A percentile compares a stretch with the other conserved stretches of the same genome.
phyloP scores from a whole-genome alignment of 139 green algal species.

The Penium margaritaceum region DNA sequence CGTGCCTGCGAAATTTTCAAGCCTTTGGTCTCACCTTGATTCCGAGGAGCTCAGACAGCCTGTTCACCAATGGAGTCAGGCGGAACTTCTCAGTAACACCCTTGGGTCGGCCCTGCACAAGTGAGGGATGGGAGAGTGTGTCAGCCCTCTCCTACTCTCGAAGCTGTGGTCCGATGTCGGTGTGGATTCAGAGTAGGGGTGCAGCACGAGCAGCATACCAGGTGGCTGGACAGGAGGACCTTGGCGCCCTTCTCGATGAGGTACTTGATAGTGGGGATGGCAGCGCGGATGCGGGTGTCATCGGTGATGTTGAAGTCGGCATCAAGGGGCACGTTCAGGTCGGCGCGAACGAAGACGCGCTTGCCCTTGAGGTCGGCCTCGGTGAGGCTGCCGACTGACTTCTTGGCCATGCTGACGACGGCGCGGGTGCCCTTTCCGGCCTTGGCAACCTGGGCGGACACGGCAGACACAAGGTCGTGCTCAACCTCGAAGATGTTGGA shows the following conservation, averaged over 20 bases:
- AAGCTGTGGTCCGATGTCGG: no score
- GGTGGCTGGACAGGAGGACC: conserved; percentile 89
- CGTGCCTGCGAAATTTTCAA: no score
- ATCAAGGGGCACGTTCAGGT: conserved; percentile 98
- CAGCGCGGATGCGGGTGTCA: conserved; percentile 93
- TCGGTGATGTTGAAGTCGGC: conserved; percentile 84
- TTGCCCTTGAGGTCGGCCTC: conserved; percentile 94
- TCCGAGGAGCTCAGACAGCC: conserved; percentile 79
- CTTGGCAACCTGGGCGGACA: conserved; percentile 17
- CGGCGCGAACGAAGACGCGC: conserved; percentile 71
- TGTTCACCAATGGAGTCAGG: conserved; percentile 66
- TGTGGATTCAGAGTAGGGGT: no score
- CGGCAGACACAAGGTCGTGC: conserved; percentile 31
- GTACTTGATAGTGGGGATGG: conserved; percentile 85
- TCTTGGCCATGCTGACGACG: conserved; percentile 64
- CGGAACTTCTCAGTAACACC: conserved; percentile 88
- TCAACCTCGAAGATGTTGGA: conserved; percentile 40
- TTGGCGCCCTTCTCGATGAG: conserved; percentile 93
- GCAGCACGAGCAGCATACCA: no score
- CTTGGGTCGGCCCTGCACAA: conserved; percentile 83
- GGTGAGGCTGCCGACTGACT: conserved; percentile 78
- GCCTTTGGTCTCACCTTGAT: no score
- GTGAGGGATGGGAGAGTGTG: no score
- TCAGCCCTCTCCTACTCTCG: no score
- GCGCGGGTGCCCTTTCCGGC: conserved; percentile 24